Conservation (phyloP, 163 green algal species). For the Scenedesmus sp. region DNA sequence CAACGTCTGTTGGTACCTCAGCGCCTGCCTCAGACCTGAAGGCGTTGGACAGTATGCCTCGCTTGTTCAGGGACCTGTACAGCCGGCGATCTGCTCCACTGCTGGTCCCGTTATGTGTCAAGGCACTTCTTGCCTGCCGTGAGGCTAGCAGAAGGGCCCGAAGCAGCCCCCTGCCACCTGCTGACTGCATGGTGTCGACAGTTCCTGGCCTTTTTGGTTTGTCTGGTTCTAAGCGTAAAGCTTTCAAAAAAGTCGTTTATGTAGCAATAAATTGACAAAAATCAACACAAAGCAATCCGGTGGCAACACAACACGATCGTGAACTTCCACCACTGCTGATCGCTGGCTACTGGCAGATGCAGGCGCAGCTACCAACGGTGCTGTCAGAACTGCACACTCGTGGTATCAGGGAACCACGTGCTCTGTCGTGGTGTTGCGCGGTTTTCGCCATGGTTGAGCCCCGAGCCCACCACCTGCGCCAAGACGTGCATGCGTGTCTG, state of each 20-base stretch:
- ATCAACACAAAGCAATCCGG: not conserved
- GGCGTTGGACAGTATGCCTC: constrained; percentile 48
- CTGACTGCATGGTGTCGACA: constrained; percentile 16
- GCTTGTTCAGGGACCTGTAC: constrained; percentile 18
- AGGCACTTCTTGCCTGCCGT: not conserved
- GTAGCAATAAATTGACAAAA: not conserved
- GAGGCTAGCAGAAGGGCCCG: not conserved
- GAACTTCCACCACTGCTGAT: not conserved
- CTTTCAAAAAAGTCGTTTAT: not conserved
- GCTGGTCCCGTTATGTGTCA: not conserved
- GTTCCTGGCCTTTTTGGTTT: not conserved
- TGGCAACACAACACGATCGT: not conserved
- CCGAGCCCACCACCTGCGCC: not conserved
- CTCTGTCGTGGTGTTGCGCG: not conserved
- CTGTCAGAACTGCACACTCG: not conserved
- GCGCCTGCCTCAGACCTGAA: constrained; percentile 20
- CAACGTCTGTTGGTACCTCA: constrained; percentile 19
- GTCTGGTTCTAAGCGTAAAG: not conserved
- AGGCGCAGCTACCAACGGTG: not conserved
- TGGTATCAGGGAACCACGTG: not conserved
- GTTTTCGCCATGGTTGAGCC: constrained; percentile 16
- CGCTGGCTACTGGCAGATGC: not conserved
- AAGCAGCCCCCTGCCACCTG: not conserved
- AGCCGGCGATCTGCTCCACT: constrained; percentile 6
- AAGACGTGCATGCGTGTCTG: not conserved